Evolutionary conservation across 345 rosid species (phyloP), one percentile per base, ranked within the genome.

Genomic region (Murraya paniculata): DNA sequence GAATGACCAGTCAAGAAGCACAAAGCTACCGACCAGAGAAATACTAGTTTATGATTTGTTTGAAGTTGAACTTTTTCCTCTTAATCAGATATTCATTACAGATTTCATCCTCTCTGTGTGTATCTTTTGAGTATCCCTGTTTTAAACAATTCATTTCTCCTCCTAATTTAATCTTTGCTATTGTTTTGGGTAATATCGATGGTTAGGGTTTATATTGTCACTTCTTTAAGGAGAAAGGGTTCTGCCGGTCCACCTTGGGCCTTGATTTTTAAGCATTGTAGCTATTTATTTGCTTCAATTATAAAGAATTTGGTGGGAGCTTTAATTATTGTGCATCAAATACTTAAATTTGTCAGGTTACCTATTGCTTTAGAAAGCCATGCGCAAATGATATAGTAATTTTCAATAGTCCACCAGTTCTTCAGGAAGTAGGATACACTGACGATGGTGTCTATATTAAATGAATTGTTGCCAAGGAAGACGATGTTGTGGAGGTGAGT

Each of bases 401-500:
- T 78, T 96, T 96, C 81, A 92, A 90, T 87, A 92, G 95, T 79
- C 95, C 99, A 31, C 98, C 98, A 2, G 92, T 90, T 58, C 98
- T 96, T 78, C 98, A 94, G 68, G 91, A 94, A 87, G 95, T 90
- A 82, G 98, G 98, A 68, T 94, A 94, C 82, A 94, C 94, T 0
- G 94, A 94, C 77, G 88, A 89, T 13, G 98, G 92, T 80, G 98
- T 96, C n/a, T 96, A 94, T 87, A 90, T 92, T 65, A 94, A 96
- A 84, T 92, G 95, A 69, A 74, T 97, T 50, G 89, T 97, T 74
- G 98, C 98, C 4, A 93, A 90, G 90, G 99, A 84, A 84, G 99
- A 98, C 11, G 99, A 96, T 69, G 62, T 78, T n/a, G 95, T 92
- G 4, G 99, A 96, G 98, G 98, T 94, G 39, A 77, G 84, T 80